Evolutionary conservation across 108 stramenopile species (phyloP).

Genomic region (Skeletonema grethae): DNA sequence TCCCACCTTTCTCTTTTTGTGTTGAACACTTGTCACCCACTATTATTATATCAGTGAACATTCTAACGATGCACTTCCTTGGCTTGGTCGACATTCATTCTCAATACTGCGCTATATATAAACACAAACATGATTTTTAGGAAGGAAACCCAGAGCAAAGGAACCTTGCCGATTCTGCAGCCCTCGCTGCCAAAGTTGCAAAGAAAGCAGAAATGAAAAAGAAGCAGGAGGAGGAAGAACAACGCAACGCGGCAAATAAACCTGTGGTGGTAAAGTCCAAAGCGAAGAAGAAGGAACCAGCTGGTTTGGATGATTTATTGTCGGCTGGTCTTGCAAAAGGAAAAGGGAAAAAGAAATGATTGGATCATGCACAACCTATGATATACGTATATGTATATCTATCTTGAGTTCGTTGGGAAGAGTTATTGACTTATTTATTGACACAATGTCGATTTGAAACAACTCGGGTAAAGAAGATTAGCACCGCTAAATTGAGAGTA

Average conservation of each 20-base stretch:
- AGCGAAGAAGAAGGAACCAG: conserved; percentile 53
- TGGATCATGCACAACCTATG: background rate
- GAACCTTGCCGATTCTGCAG: conserved; percentile 68
- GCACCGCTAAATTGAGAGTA: background rate
- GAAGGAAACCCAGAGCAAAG: conserved; percentile 69
- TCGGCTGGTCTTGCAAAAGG: conserved; percentile 57
- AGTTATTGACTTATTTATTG: no score
- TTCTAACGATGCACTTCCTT: background rate
- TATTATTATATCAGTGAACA: background rate
- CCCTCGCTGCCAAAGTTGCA: conserved; percentile 74
- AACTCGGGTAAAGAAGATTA: background rate
- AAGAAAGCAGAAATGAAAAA: conserved; percentile 67
- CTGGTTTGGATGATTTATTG: conserved; percentile 66
- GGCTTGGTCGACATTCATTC: background rate
- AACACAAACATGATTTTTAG: conserved; percentile 24
- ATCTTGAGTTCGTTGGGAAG: no score
- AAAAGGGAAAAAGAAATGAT: conserved; percentile 48
- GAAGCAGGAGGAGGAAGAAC: conserved; percentile 46
- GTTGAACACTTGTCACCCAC: background rate
- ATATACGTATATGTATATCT: no score
- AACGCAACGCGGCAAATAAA: conserved; percentile 23
- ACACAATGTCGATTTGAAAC: background rate
- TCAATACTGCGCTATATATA: background rate
- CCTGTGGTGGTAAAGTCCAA: conserved; percentile 57
- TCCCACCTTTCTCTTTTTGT: background rate